Evolutionary conservation across 2,329 filamentous ascomycete genomes (phyloP), one percentile per base, ranked within the genome.

Genomic region (Colletotrichum paranaense): DNA sequence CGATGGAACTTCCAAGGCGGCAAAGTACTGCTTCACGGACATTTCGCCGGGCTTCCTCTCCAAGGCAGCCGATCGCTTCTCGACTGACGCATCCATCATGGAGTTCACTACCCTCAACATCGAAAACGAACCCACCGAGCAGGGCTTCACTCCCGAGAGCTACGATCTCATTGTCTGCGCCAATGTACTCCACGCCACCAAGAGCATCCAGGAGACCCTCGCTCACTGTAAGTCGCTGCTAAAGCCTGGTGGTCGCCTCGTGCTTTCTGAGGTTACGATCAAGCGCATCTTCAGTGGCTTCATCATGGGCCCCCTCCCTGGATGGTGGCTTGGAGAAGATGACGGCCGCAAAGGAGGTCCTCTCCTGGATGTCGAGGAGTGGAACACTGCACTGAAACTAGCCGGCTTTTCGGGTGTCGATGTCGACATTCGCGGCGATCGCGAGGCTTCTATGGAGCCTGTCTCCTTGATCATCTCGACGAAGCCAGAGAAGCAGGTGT

Each of bases 11-110:
- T 72, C 68, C 19, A 72, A 67, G 64, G 68, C 68, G 7, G 56
- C 68, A 14, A 73, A 71, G 6, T 88, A 87, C 67, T 82, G 81
- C 6, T 88, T 81, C 76, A 88, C 87, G 0, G 86, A 88, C 65
- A 82, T 86, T 22, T 83, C 83, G 0, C 72, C 82, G 2, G 81
- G 80, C 7, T 85, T 85, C 77, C 86, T 88, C 60, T 79, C 82
- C n/a, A 76, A 78, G 5, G 83, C 81, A 0, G 75, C 79, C 65
- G 76, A 79, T n/a, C 76, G 74, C 22, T 83, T 82, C 65, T 74
- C 75, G 2, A 59, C 68, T 3, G 77, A 79, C 5, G 68, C 59
- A 9, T 73, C 75, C 28, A 71, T 74, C 38, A 75, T 79, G 62
- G 66, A 76, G 11, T 79, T 76, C 38, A 68, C 68, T 64, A 76